Evolutionary conservation across 2,329 filamentous ascomycete genomes (phyloP), one percentile per base, ranked within the genome.

Genomic region (Neospermospora avenae): DNA sequence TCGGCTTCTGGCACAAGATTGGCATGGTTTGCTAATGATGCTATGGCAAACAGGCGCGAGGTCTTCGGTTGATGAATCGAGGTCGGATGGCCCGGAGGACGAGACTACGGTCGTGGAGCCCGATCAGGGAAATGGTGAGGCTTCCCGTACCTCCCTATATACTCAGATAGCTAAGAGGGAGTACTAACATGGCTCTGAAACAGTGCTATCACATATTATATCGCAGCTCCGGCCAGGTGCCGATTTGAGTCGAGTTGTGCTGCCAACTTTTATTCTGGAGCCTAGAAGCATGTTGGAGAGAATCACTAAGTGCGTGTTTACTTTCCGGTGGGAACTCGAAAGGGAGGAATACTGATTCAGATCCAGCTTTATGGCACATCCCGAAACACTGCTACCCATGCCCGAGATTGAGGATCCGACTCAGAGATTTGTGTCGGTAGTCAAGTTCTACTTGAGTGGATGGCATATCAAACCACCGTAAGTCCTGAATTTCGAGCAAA

Each of bases 391-490:
- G 34, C 85, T 99, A 4, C 88, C 89, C 35, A 95, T 98, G 75
- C 84, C 93, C 46, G 79, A 85, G 49, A 90, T 97, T 68, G 90
- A 98, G 55, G 93, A 99, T 71, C 93, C 95, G 1, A 80, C 91
- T 59, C 81, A 93, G 71, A 86, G 95, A 74, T 99, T 99, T 72
- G 86, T 98, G 31, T 90, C 92, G 14, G 95, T 99, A 53, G 91
- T 97, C 73, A 97, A 96, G 77, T 99, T 99, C 76, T 99, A 99
- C 76, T 81, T 99, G 46, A 96, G 92, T 75, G 95, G 95, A 70
- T 99, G 95, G 95, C 95, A 99, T 75, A 97, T 99, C 74, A 95
- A 93, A 76, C 95, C 95, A 72, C 90, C 92, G 91, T 96, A 84
- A 72, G 90, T 81, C 37, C 18, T 41, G 6, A 31, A 31, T 18